Evolutionary conservation across 2,329 filamentous ascomycete genomes (phyloP), one percentile per base, ranked within the genome.

Genomic region (Helotiales sp.): DNA sequence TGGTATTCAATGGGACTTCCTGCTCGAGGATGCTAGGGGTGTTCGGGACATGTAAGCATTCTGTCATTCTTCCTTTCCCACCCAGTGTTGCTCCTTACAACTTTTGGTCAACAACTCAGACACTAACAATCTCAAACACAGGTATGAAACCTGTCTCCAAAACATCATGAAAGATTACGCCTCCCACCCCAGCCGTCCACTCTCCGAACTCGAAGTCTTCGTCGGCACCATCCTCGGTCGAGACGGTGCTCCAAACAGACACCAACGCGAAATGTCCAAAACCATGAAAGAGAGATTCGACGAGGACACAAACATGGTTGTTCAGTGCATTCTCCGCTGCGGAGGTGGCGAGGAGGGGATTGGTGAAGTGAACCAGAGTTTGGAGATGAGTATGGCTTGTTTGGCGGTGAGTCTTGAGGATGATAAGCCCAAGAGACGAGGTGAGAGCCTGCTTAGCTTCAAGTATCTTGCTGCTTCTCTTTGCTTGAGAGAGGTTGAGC

Each of bases 181-280:
- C 61, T 65, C 75, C 4, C 69, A 76, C 13, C 74, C 74, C 0
- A 67, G 67, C 38, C 69, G 73, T 4, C 72, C 72, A 5, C 72
- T 83, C 12, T 77, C 72, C 10, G 81, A 83, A 65, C 70, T 77
- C 6, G 81, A 84, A 69, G 81, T 81, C 44, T 84, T 86, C 66
- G 76, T 79, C 29, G 83, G 83, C 27, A 80, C 76, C 52, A 83
- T 86, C 60, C 74, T 85, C 22, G 81, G 80, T 52, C 79, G 77
- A 58, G 74, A 74, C 9, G 76, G 74, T 13, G 66, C 68, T 2
- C 72, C 71, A 42, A 75, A 64, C 19, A 70, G 67, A 40, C 65
- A 69, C 2, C 74, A 78, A 55, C 73, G 71, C n/a, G 76, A 79
- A 22, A 61, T 67, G 5, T 78, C 77, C 2, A 67, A 67, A 1